A percentile compares a stretch with the other conserved stretches of the same genome.
Evolutionary conservation across 2,329 filamentous ascomycete species (phyloP).

Genomic region (Penicillium thymicola): DNA sequence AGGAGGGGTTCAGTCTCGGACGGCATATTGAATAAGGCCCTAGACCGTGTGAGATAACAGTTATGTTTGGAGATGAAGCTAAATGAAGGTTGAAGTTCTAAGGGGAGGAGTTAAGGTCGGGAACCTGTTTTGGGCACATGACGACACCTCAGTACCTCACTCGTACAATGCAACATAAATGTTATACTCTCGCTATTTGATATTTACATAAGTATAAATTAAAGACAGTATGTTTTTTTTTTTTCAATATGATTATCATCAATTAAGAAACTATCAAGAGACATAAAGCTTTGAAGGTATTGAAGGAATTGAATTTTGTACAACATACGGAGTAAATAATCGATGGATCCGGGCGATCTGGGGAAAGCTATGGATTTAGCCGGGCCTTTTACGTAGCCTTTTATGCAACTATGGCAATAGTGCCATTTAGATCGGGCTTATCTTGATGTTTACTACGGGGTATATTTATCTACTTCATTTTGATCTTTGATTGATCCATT

Average conservation of each 20-base stretch:
- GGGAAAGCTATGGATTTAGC: conserved; percentile 8
- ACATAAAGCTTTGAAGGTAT: no score
- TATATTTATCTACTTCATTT: background rate
- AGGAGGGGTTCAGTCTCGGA: conserved; percentile 75
- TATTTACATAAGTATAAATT: background rate
- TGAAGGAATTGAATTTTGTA: background rate
- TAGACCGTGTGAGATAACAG: background rate
- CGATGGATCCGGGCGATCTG: conserved; percentile 3
- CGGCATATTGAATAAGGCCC: conserved; percentile 27
- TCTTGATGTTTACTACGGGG: background rate
- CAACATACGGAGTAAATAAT: background rate
- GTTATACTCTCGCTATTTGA: background rate
- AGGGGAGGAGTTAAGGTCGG: background rate
- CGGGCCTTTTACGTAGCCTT: background rate
- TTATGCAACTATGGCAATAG: background rate
- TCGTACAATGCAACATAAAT: background rate
- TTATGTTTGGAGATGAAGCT: background rate
- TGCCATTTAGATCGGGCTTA: background rate
- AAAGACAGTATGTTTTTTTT: background rate
- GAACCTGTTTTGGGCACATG: conserved; percentile 13
- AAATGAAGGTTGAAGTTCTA: background rate
- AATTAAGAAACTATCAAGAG: background rate
- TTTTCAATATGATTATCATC: background rate
- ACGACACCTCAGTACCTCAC: conserved; percentile 3
- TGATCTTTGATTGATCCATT: background rate